Conservation (phyloP, 768 basidiomycete genomes). For the Lactarius tabidus region DNA sequence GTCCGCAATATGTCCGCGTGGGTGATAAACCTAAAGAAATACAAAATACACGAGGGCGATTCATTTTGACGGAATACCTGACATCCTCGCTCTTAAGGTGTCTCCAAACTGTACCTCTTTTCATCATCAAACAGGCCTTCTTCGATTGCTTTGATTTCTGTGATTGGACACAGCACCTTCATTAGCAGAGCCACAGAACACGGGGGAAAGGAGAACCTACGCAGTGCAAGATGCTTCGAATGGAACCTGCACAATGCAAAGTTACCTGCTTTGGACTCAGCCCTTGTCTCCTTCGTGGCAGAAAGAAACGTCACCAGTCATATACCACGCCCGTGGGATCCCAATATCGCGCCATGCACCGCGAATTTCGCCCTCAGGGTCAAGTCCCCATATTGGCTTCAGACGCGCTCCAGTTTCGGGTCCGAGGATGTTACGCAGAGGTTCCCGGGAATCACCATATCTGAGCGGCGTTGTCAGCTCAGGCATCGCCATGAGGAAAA, state of each 20-base stretch:
- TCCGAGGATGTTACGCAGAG: slow-evolving; percentile 44
- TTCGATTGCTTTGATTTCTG: slow-evolving; percentile 70
- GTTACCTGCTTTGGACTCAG: slow-evolving; percentile 40
- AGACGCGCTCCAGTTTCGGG: slow-evolving; percentile 43
- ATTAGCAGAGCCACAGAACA: background rate
- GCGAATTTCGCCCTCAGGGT: slow-evolving; percentile 58
- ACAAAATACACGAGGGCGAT: background rate
- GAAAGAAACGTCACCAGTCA: slow-evolving; percentile 44
- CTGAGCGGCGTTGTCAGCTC: slow-evolving; percentile 29
- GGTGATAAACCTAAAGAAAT: background rate
- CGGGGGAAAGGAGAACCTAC: slow-evolving; percentile 38
- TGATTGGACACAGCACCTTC: background rate
- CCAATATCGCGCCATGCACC: slow-evolving; percentile 50
- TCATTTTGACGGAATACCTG: too few species aligned
- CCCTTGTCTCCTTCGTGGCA: background rate
- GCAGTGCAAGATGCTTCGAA: slow-evolving; percentile 62
- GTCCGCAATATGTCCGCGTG: background rate
- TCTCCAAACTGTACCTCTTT: slow-evolving; percentile 29
- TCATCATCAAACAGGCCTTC: slow-evolving; percentile 41
- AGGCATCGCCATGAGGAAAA: background rate
- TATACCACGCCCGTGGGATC: slow-evolving; percentile 50
- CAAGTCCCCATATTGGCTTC: slow-evolving; percentile 59
- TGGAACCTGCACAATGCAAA: slow-evolving; percentile 60
- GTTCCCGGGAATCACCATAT: slow-evolving; percentile 41
- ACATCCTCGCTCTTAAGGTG: background rate